These are phyloP conservation scores for Pugionium dolabratum DNA, from an alignment of 345 rosid species.

Conservation along the genomic window DNA sequence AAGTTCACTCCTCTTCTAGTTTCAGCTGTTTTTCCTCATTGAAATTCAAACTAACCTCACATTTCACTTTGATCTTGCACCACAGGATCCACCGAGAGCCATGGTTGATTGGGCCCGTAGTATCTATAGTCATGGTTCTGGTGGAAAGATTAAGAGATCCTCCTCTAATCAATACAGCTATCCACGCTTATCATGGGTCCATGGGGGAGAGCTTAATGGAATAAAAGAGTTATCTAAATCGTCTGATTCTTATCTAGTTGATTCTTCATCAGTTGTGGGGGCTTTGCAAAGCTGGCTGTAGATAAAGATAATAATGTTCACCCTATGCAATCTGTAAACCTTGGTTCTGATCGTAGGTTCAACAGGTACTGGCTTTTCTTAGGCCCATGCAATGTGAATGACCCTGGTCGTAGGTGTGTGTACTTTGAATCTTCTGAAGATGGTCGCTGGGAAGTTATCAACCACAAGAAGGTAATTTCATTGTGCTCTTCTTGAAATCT, in stretches of 20 bases:
- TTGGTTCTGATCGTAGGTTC: conserved; percentile 97
- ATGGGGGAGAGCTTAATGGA: conserved; percentile 46
- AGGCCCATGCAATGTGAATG: conserved; percentile 82
- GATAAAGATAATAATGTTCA: conserved; percentile 45
- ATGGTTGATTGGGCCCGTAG: conserved; percentile 48
- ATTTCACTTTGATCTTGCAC: conserved; percentile 19
- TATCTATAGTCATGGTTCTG: conserved; percentile 62
- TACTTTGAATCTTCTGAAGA: conserved; percentile 98
- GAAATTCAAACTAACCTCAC: too few relatives aligned
- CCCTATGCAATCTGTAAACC: conserved; percentile 83
- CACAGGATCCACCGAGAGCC: conserved; percentile 58
- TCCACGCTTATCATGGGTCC: conserved; percentile 71
- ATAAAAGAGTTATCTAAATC: conserved; percentile 44
- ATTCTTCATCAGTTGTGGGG: conserved; percentile 54
- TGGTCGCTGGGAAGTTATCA: conserved; percentile 96
- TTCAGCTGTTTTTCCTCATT: too few relatives aligned
- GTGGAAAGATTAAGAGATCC: conserved; percentile 85
- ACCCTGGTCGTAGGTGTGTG: conserved; percentile 92
- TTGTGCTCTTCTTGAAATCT: conserved; percentile 20
- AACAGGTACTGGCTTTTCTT: conserved; percentile 98
- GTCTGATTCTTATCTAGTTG: conserved; percentile 59
- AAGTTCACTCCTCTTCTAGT: too few relatives aligned
- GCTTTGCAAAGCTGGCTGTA: conserved; percentile 45
- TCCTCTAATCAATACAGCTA: conserved; percentile 47
- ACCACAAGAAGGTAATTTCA: conserved; percentile 68